Base-by-base conservation (phyloP, 1,139 yeast genomes). In the Scheffersomyces quercinus region DNA sequence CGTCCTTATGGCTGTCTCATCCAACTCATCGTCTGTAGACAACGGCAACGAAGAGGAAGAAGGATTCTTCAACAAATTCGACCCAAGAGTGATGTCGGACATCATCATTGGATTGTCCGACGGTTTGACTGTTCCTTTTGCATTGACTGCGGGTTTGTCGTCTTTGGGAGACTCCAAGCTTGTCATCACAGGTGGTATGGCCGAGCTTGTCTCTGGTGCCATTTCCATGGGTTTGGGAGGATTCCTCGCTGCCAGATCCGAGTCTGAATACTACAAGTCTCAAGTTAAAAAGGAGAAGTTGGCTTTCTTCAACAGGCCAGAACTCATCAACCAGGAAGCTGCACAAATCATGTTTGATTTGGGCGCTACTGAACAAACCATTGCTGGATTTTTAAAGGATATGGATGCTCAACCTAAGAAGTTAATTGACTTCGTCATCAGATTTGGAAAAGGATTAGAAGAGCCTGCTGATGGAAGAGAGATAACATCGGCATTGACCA, bases 181-280 rank as follows among this genome's bases (percentile, higher is more conserved):
- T 56, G 95, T 86, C 33, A 85, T 86, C 42, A 85, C 93, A 16
- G 95, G 93, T 73, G 95, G 93, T 33, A 80, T 86, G 79, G 93
- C 93, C 3, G 95, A 86, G 64, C 72, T 86, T 56, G 88, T 86
- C 4, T 82, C 89, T 4, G 95, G 95, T 36, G 88, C 93, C 36
- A 85, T 86, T 35, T 85, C 91, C 20, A 86, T 86, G 95, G 95
- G 95, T 3, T 76, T 86, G 46, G 95, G 95, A 47, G 95, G 95
- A 13, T 86, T 76, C 60, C 70, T 86, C 50, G 95, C 93, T 35
- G 93, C 93, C 29, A 82, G 83, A 58, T 81, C 87, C n/a, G 95
- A 86, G 65, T 67, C 77, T 26, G 91, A 86, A 59, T 86, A 82
- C 62, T 85, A 84, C 63, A 70, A 72, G 44, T 74, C 85, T 16